Percentiles rank a stretch among this genome's conserved stretches.
Evolutionary conservation across 805 yeast species (phyloP).

Genomic region (Spathaspora sp.): DNA sequence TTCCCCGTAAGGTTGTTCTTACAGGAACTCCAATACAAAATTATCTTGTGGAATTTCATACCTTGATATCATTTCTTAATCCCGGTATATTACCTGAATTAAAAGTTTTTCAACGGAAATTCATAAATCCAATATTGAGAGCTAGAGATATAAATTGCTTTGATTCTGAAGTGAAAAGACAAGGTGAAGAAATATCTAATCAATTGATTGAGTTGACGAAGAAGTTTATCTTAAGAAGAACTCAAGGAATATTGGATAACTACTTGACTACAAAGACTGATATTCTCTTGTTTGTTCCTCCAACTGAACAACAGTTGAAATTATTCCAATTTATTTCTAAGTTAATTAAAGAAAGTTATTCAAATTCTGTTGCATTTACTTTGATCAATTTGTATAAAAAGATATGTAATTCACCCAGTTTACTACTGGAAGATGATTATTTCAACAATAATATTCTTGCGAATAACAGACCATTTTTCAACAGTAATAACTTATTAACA

Average conservation of each 20-base stretch:
- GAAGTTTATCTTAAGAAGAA: conserved; percentile 69
- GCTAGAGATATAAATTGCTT: conserved; percentile 63
- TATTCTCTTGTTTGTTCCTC: conserved; percentile 70
- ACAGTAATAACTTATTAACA: neutral
- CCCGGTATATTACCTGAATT: conserved; percentile 76
- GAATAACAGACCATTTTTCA: neutral
- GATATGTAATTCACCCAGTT: conserved; percentile 76
- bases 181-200: conserved; percentile 61
- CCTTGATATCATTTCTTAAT: conserved; percentile 76
- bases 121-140: conserved; percentile 63
- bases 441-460: conserved; percentile 17
- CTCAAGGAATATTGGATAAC: conserved; percentile 50
- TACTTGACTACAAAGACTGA: conserved; percentile 77
- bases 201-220: conserved; percentile 63
- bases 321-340: conserved; percentile 42
- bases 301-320: conserved; percentile 56
- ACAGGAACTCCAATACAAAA: conserved; percentile 95
- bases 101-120: conserved; percentile 55
- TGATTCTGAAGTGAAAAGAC: conserved; percentile 42
- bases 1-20: conserved; percentile 57
- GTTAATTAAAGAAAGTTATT: conserved; percentile 26
- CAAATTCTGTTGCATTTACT: conserved; percentile 47
- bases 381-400: conserved; percentile 75
- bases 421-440: conserved; percentile 50
- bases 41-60: conserved; percentile 78